These are phyloP conservation scores for Vaccinium myrtillus DNA, from an alignment of 148 eudicot species.

Conservation along the genomic window DNA sequence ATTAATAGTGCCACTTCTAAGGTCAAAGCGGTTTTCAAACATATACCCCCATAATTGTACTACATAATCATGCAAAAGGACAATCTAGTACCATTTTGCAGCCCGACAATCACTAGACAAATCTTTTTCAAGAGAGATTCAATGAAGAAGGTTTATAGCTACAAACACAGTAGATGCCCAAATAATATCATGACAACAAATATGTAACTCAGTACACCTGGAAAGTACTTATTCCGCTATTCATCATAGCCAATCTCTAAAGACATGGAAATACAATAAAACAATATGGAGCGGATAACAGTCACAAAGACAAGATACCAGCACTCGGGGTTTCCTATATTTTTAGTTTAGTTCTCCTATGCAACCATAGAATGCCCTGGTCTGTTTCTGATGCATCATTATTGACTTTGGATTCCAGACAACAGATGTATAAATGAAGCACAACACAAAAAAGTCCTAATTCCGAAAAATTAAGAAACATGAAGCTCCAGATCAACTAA, in stretches of 20 bases:
- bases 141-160: neutral
- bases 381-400: neutral
- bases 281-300: neutral
- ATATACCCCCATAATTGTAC: too few relatives aligned
- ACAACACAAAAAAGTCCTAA: neutral
- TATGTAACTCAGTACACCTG: neutral
- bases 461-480: neutral
- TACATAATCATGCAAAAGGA: too few relatives aligned
- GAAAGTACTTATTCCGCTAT: neutral
- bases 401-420: neutral
- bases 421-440: too few relatives aligned
- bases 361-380: neutral
- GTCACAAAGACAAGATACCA: neutral
- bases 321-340: neutral
- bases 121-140: neutral
- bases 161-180: neutral
- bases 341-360: neutral
- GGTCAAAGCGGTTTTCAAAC: neutral
- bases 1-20: neutral
- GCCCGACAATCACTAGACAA: neutral
- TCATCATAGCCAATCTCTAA: neutral
- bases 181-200: neutral
- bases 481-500: neutral
- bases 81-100: neutral
- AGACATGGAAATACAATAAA: neutral